Conservation (phyloP, 176 grass and related monocot species). For the Oryza brachyantha region DNA sequence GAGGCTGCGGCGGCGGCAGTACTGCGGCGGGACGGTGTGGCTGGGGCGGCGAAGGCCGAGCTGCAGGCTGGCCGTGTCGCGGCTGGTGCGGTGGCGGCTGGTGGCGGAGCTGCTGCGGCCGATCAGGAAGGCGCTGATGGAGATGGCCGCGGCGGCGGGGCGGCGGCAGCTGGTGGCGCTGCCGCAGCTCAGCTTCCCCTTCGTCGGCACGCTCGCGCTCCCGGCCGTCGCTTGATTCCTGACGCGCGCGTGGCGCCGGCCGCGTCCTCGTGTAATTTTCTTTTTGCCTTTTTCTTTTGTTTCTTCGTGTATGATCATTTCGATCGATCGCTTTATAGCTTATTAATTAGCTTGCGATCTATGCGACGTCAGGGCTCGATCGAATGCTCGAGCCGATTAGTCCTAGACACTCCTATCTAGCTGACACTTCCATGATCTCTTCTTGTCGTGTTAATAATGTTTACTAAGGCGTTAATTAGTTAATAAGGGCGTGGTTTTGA, state of each 20-base stretch:
- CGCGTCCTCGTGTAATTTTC: slow-evolving; percentile 6
- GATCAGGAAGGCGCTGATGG: slow-evolving; percentile 50
- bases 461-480: not conserved
- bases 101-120: slow-evolving; percentile 47
- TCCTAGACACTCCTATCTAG: too few relatives aligned
- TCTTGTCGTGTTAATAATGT: not conserved
- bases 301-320: slow-evolving; percentile 4
- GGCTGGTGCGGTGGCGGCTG: slow-evolving; percentile 50
- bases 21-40: slow-evolving; percentile 43
- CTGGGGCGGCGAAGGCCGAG: slow-evolving; percentile 40
- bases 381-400: not conserved
- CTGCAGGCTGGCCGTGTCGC: slow-evolving; percentile 37
- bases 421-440: not conserved
- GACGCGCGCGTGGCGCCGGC: not conserved
- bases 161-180: slow-evolving; percentile 41
- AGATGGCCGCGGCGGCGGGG: slow-evolving; percentile 51
- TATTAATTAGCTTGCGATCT: not conserved
- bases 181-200: slow-evolving; percentile 48
- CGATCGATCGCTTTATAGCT: not conserved
- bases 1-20: slow-evolving; percentile 26
- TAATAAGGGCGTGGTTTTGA: not conserved
- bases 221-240: slow-evolving; percentile 34
- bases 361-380: not conserved
- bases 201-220: slow-evolving; percentile 54
- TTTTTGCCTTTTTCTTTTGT: not conserved